Evolutionary conservation across 2,329 filamentous ascomycete species (phyloP), one percentile per base, ranked within the genome.

Genomic region (Alternaria rosae): DNA sequence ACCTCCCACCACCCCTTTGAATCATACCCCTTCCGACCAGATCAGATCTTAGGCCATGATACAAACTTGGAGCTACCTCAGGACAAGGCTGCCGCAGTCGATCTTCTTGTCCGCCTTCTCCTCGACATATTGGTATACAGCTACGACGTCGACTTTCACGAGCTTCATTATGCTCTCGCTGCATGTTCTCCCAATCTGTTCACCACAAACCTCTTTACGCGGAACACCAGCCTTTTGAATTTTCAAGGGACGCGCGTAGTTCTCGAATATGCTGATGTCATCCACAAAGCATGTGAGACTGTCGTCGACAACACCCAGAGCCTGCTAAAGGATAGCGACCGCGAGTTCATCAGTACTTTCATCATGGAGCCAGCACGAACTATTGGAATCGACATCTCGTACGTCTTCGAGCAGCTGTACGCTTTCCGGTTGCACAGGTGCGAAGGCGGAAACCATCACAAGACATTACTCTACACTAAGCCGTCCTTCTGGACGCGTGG

Each of bases 51-150:
- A 15, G 47, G 47, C 30, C 20, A 51, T 20, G 20, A 21, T 35
- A 51, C 47, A 51, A 15, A 21, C 30, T 38, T 51, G 30, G 45
- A 57, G 32, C 23, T 52, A 20, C 55, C 55, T 30, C 20, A 15
- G 5, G 55, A 57, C 11, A 26, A n/a, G 25, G 7, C 20, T 9
- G 20, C 25, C 6, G 38, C 32, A 13, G 28, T 30, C 20, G 21
- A 26, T 21, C 20, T 58, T 3, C 21, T 58, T 25, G 9, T 53
- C 23, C 56, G 56, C 3, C 20, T 45, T 6, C 26, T 58, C n/a
- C 20, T 58, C 17, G 56, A 58, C 12, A 58, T 58, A 44, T 41
- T 58, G 41, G 23, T 54, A 9, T 58, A 45, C 41, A 45, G 44
- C 17, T 54, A 58, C 10, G 28, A 20, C 11, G 20, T 58, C 12